Conservation (phyloP, 305 asterid genomes). For the Solanum hybrid region DNA sequence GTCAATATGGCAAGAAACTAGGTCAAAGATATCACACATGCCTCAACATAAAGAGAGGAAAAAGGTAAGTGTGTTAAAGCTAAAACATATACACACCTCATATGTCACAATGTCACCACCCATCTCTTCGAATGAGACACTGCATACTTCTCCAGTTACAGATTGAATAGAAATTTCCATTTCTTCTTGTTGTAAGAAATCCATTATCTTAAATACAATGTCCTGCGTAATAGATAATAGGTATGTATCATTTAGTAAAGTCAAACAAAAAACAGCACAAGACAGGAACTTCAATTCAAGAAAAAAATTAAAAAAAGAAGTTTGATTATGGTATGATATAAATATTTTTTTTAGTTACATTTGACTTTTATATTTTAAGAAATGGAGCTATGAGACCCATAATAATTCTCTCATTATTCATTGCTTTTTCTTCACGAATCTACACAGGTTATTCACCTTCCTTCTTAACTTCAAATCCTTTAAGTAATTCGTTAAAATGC, state of each 20-base stretch:
- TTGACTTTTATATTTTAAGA: neutral
- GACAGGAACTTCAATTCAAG: too few relatives aligned
- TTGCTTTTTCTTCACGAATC: neutral
- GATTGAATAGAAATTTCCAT: neutral
- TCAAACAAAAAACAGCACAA: neutral
- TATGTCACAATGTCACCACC: neutral
- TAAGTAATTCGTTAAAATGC: neutral
- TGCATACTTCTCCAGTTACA: neutral
- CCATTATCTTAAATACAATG: neutral
- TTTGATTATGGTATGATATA: neutral
- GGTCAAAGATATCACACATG: neutral
- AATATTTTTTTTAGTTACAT: neutral
- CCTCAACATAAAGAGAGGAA: neutral
- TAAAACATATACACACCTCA: neutral
- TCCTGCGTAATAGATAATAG: neutral
- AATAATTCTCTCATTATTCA: neutral
- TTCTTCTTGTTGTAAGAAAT: neutral
- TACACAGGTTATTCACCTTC: neutral
- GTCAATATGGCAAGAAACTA: neutral
- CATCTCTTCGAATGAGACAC: neutral
- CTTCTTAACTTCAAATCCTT: neutral
- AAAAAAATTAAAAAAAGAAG: neutral
- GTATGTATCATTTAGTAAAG: neutral
- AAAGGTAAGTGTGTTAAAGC: neutral
- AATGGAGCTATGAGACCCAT: neutral